These are phyloP conservation scores for Scutellaria barbata DNA, from an alignment of 257 asterid genomes.

Conservation along the genomic window DNA sequence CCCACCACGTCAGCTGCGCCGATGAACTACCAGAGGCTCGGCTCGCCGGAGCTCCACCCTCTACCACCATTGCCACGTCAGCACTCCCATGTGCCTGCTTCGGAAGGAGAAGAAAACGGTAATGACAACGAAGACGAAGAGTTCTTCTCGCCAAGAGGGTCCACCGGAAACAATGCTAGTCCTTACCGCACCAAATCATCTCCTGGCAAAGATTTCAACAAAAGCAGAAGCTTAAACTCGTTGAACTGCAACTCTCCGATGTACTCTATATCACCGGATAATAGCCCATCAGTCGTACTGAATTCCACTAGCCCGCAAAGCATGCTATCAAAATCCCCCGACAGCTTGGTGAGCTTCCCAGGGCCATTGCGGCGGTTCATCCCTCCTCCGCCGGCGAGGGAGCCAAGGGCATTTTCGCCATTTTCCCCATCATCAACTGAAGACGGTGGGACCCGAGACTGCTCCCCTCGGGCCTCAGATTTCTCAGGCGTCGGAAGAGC, in stretches of 20 bases:
- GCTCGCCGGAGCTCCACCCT: conserved; percentile 93
- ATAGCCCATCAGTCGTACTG: conserved; percentile 61
- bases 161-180: conserved; percentile 51
- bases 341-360: conserved; percentile 59
- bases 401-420: conserved; percentile 45
- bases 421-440: conserved; percentile 68
- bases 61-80: conserved; percentile 90
- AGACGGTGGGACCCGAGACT: conserved; percentile 52
- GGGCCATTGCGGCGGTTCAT: conserved; percentile 54
- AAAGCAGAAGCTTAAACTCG: conserved; percentile 44
- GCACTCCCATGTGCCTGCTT: conserved; percentile 34
- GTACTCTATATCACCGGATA: conserved; percentile 54
- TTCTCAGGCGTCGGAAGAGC: conserved; percentile 43
- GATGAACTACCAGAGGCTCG: conserved; percentile 47
- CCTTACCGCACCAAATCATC: conserved; percentile 38
- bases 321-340: conserved; percentile 70
- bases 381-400: conserved; percentile 59
- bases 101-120: conserved; percentile 33
- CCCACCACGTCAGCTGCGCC: conserved; percentile 34
- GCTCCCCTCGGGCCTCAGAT: conserved; percentile 63
- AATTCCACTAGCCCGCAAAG: conserved; percentile 66
- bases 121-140: conserved; percentile 50
- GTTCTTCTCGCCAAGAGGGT: conserved; percentile 70
- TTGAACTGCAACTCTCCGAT: conserved; percentile 47
- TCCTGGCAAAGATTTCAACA: conserved; percentile 32